Evolutionary conservation across 1,284 basidiomycete genomes (phyloP).

Genomic region (Xerocomus minutiporus): DNA sequence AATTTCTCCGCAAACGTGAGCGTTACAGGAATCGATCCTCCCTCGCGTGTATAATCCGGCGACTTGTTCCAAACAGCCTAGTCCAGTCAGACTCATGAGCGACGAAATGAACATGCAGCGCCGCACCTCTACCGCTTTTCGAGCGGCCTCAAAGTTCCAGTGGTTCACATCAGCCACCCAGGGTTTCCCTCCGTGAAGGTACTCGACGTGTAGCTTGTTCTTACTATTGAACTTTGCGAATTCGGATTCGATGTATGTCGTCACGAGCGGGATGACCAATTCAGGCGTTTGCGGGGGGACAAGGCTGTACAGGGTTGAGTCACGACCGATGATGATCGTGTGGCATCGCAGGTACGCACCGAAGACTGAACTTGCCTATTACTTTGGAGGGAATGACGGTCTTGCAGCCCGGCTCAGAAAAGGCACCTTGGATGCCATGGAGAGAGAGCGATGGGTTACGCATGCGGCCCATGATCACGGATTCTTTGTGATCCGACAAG

Average conservation of each 20-base stretch:
- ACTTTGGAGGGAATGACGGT: slow-evolving; percentile 95
- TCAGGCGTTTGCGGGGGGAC: slow-evolving; percentile 89
- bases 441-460: slow-evolving; percentile 84
- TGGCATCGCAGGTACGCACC: slow-evolving; percentile 43
- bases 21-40: slow-evolving; percentile 95
- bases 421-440: slow-evolving; percentile 97
- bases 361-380: slow-evolving; percentile 90
- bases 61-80: slow-evolving; percentile 76
- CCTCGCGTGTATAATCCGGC: slow-evolving; percentile 90
- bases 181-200: slow-evolving; percentile 81
- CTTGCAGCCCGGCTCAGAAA: slow-evolving; percentile 84
- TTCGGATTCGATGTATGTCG: slow-evolving; percentile 68
- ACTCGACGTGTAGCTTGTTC: slow-evolving; percentile 69
- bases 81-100: neutral
- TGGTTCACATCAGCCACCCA: slow-evolving; percentile 84
- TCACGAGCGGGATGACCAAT: slow-evolving; percentile 67
- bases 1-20: slow-evolving; percentile 92
- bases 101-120: no score
- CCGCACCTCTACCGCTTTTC: slow-evolving; percentile 68
- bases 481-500: slow-evolving; percentile 75
- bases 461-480: slow-evolving; percentile 90
- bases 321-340: slow-evolving; percentile 1
- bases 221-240: slow-evolving; percentile 83
- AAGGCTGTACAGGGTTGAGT: slow-evolving; percentile 42
- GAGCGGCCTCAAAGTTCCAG: slow-evolving; percentile 95